These are phyloP conservation scores for Anisogramma anomala DNA, from an alignment of 2,329 filamentous ascomycete species.

Conservation along the genomic window DNA sequence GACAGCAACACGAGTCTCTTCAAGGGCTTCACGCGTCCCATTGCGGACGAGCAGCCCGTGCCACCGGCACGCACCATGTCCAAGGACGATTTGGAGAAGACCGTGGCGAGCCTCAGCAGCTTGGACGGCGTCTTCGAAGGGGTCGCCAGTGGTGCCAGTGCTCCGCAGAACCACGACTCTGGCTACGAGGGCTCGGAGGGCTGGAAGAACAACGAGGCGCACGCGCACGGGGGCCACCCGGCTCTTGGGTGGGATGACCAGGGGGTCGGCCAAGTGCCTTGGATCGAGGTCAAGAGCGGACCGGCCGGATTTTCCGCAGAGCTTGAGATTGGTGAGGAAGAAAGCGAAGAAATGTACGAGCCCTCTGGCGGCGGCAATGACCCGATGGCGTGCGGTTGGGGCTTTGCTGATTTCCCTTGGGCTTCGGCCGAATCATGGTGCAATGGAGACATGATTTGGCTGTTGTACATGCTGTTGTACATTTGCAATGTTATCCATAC, in stretches of 20 bases:
- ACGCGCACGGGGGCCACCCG: background rate
- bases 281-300: too few species aligned
- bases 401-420: background rate
- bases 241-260: background rate
- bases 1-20: background rate
- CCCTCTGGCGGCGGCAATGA: too few species aligned
- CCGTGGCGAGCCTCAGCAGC: too few species aligned
- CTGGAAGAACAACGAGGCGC: background rate
- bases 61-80: background rate
- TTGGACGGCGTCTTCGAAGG: background rate
- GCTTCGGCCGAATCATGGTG: too few species aligned
- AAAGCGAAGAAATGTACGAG: too few species aligned
- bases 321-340: too few species aligned
- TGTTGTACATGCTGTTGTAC: background rate
- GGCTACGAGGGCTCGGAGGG: background rate
- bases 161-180: background rate
- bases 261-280: too few species aligned
- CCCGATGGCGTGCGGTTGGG: too few species aligned
- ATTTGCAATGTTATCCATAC: background rate
- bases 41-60: background rate
- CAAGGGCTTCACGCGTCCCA: background rate
- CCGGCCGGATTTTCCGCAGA: too few species aligned
- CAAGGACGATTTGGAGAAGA: too few species aligned
- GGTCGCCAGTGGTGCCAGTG: background rate
- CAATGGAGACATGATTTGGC: constrained; percentile 1